These are phyloP conservation scores for Phalaenopsis hybrid DNA, from an alignment of 116 monocot genomes.

Conservation along the genomic window DNA sequence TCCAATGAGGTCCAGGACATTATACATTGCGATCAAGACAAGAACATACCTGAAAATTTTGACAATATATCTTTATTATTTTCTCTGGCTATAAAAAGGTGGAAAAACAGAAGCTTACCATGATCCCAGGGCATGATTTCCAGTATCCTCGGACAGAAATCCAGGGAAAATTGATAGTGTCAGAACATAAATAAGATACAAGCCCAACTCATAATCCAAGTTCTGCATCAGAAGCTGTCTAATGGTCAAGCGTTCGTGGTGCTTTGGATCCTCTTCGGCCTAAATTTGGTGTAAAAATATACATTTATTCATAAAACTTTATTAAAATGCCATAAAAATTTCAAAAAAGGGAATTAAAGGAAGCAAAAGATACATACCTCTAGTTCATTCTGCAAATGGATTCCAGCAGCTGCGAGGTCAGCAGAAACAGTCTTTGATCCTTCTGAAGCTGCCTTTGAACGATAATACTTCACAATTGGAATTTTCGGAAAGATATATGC, in stretches of 20 bases:
- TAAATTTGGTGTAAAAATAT: slow-evolving; percentile 8
- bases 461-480: slow-evolving; percentile 46
- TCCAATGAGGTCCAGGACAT: slow-evolving; percentile 51
- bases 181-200: slow-evolving; percentile 36
- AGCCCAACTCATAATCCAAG: slow-evolving; percentile 38
- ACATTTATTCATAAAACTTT: not conserved
- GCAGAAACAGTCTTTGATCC: slow-evolving; percentile 41
- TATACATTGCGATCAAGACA: slow-evolving; percentile 55
- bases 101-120: slow-evolving; percentile 15
- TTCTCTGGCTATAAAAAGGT: too few species aligned
- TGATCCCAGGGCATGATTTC: slow-evolving; percentile 44
- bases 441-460: slow-evolving; percentile 52
- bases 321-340: not conserved
- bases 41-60: slow-evolving; percentile 41
- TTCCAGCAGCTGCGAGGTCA: slow-evolving; percentile 41
- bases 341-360: not conserved
- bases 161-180: slow-evolving; percentile 59
- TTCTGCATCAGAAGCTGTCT: slow-evolving; percentile 31
- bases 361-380: not conserved
- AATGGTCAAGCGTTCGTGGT: slow-evolving; percentile 25
- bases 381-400: slow-evolving; percentile 3
- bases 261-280: slow-evolving; percentile 35
- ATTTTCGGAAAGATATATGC: slow-evolving; percentile 44
- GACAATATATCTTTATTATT: not conserved
- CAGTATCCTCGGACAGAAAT: slow-evolving; percentile 48